Percentiles rank a stretch among this genome's conserved stretches.
Conservation (phyloP, 2,329 filamentous ascomycete species). For the Pseudonectria buxi region DNA sequence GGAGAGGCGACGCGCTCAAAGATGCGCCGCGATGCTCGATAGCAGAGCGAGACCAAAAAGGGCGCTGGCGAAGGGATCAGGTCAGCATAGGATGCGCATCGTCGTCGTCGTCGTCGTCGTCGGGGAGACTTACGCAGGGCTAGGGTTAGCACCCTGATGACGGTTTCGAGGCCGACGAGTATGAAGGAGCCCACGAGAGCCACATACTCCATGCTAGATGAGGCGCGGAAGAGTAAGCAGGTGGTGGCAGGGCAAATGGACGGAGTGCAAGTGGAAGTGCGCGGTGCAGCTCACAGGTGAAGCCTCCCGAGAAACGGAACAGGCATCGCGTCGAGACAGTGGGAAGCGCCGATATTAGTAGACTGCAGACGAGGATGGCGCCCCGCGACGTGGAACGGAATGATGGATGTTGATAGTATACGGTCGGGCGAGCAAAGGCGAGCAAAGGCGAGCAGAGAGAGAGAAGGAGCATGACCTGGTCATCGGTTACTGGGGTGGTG, state of each 20-base stretch:
- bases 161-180: slow-evolving; percentile 72
- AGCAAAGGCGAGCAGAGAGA: too few species aligned
- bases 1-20: slow-evolving; percentile 75
- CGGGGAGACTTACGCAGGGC: slow-evolving; percentile 62
- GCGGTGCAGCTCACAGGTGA: slow-evolving; percentile 37
- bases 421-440: too few species aligned
- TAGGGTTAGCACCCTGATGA: slow-evolving; percentile 80
- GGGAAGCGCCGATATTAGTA: not conserved
- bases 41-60: slow-evolving; percentile 75
- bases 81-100: slow-evolving; percentile 7
- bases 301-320: slow-evolving; percentile 48
- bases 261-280: slow-evolving; percentile 2
- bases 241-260: not conserved
- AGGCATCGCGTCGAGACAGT: slow-evolving; percentile 34
- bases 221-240: slow-evolving; percentile 1
- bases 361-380: too few species aligned
- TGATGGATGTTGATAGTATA: not conserved
- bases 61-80: slow-evolving; percentile 46
- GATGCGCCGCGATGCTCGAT: slow-evolving; percentile 70
- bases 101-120: slow-evolving; percentile 1
- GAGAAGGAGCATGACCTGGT: not conserved
- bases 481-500: slow-evolving; percentile 8
- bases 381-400: not conserved
- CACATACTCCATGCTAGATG: slow-evolving; percentile 69
- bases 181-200: slow-evolving; percentile 78